A percentile compares a stretch with the other conserved stretches of the same genome.
phyloP scores from a whole-genome alignment of 179 eudicot genomes.

The Silene noctiflora region DNA sequence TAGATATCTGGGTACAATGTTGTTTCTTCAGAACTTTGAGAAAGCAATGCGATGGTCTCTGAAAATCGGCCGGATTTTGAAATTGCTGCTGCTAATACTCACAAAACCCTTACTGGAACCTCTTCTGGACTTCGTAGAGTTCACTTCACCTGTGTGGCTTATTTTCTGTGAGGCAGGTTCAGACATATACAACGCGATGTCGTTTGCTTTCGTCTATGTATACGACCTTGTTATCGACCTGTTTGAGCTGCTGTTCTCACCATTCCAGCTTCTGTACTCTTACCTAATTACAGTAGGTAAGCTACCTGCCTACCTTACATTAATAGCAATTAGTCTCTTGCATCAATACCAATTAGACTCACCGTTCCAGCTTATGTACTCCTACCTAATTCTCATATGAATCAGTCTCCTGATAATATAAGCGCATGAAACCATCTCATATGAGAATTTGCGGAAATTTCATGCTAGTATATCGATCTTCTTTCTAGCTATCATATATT shows the following conservation, averaged over 20 bases:
- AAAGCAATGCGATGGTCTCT: constrained; percentile 69
- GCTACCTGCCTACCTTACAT: too few species aligned
- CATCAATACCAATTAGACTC: too few species aligned
- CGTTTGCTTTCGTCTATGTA: constrained; percentile 38
- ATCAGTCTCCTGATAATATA: too few species aligned
- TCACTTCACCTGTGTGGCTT: constrained; percentile 62
- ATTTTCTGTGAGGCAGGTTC: constrained; percentile 41
- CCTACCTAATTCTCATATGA: too few species aligned
- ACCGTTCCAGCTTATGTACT: background rate
- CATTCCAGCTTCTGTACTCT: constrained; percentile 54
- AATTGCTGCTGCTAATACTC: constrained; percentile 46
- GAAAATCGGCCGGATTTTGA: constrained; percentile 42
- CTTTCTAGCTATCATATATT: background rate
- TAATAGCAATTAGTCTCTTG: too few species aligned
- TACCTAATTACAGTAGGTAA: constrained; percentile 56
- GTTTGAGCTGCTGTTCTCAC: constrained; percentile 51
- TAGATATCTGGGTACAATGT: constrained; percentile 81
- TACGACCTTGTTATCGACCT: constrained; percentile 40
- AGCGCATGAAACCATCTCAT: too few species aligned
- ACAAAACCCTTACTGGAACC: constrained; percentile 70
- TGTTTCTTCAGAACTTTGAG: constrained; percentile 78
- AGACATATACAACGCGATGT: constrained; percentile 26
- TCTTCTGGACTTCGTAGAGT: constrained; percentile 42
- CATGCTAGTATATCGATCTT: too few species aligned
- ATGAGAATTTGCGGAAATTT: too few species aligned